A percentile compares a stretch with the other conserved stretches of the same genome.
These are phyloP conservation scores for Ascomycota sp. DNA, from an alignment of 2,329 filamentous ascomycete genomes.

Conservation along the genomic window DNA sequence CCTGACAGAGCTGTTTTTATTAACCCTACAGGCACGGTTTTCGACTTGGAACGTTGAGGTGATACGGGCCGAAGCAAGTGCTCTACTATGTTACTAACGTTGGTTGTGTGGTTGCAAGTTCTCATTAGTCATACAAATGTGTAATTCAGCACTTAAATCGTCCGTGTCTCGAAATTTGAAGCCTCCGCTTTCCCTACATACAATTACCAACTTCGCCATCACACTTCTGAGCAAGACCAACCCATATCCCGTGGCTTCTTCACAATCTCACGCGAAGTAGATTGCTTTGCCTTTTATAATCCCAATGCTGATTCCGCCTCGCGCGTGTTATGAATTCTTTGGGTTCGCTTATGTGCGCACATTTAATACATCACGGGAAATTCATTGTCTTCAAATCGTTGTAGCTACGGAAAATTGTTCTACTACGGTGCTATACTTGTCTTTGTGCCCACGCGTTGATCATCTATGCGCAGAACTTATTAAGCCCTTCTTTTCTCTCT, in stretches of 20 bases:
- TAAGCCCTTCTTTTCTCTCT: too few relatives aligned
- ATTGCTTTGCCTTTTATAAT: conserved; percentile 39
- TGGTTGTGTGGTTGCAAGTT: neutral
- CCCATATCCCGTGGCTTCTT: conserved; percentile 18
- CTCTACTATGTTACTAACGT: too few relatives aligned
- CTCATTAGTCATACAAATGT: too few relatives aligned
- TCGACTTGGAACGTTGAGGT: too few relatives aligned
- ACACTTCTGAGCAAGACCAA: conserved; percentile 13
- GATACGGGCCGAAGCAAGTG: too few relatives aligned
- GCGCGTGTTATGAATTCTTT: conserved; percentile 21
- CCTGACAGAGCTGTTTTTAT: neutral
- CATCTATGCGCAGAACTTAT: too few relatives aligned
- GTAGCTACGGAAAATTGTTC: neutral
- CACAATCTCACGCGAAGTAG: conserved; percentile 31
- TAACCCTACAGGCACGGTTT: too few relatives aligned
- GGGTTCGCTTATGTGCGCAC: conserved; percentile 44
- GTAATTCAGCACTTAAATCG: too few relatives aligned
- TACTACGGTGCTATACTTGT: too few relatives aligned
- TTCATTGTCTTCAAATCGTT: neutral
- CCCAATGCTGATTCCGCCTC: conserved; percentile 25
- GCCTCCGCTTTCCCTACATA: neutral
- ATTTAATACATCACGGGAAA: conserved; percentile 10
- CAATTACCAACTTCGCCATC: conserved; percentile 15
- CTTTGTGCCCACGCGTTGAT: too few relatives aligned
- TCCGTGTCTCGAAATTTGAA: too few relatives aligned